These are phyloP conservation scores for Fusarium sp. DNA, from an alignment of 2,329 filamentous ascomycete genomes.

Conservation along the genomic window DNA sequence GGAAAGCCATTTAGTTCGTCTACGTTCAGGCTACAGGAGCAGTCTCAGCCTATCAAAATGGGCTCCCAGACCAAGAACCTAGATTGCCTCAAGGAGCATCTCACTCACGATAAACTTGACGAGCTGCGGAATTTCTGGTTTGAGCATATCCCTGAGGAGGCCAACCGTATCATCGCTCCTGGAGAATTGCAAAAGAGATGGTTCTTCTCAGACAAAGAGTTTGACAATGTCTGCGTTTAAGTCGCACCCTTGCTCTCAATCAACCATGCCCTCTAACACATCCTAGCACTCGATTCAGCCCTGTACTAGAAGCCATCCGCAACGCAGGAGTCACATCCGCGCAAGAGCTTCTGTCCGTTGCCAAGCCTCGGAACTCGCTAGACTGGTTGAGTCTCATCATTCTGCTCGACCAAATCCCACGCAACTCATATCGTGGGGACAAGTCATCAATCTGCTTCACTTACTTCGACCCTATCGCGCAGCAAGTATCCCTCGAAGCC, in stretches of 20 bases:
- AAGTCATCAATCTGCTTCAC: constrained; percentile 58
- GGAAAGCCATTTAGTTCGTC: constrained; percentile 5
- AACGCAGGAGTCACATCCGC: constrained; percentile 42
- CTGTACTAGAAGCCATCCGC: constrained; percentile 49
- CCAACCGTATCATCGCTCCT: constrained; percentile 43
- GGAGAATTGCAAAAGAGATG: constrained; percentile 45
- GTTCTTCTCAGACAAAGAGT: constrained; percentile 49
- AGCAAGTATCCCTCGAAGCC: constrained; percentile 54
- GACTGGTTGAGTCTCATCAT: constrained; percentile 63
- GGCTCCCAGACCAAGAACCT: background rate
- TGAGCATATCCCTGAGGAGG: constrained; percentile 45
- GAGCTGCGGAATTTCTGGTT: constrained; percentile 53
- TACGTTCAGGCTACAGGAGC: background rate
- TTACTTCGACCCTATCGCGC: constrained; percentile 66
- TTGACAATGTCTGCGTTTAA: constrained; percentile 52
- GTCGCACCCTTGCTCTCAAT: background rate
- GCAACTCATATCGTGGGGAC: constrained; percentile 68
- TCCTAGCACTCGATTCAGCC: constrained; percentile 46
- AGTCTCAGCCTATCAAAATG: background rate
- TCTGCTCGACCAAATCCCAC: constrained; percentile 71
- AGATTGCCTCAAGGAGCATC: constrained; percentile 20
- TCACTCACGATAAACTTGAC: constrained; percentile 47
- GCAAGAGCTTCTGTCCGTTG: constrained; percentile 44
- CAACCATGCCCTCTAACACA: background rate
- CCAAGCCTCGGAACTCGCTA: constrained; percentile 41